Evolutionary conservation across 2,329 filamentous ascomycete species (phyloP), one percentile per base, ranked within the genome.

Genomic region (Pseudogymnoascus sp.): DNA sequence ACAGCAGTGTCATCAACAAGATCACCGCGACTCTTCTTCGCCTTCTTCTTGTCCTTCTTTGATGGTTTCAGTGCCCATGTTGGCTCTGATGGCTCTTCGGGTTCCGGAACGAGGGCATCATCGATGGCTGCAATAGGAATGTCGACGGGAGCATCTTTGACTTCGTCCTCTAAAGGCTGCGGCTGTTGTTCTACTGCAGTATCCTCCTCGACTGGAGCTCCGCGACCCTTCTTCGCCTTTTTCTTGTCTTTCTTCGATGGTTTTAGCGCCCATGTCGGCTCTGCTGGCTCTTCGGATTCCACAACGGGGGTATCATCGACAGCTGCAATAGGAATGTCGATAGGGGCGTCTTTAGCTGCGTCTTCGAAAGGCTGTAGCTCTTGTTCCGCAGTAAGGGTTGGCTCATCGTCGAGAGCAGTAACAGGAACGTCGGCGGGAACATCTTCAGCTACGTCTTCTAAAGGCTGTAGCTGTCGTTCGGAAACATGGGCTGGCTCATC

Each of bases 31-130:
- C 24, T 19, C 37, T 59, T 35, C 22, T 60, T 60, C 6, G n/a
- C 31, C 40, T 71, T 72, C 62, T 72, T 80, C 71, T 79, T 79
- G 8, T 70, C 70, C 64, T 75, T 75, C 64, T 75, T 76, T 12
- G 72, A 71, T 5, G 40, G 61, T n/a, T 59, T 50, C 8, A 31
- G n/a, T 22, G 41, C 31, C 33, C 28, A 37, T 11, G 12, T 59
- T 14, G 40, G 33, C 16, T 41, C 41, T 6, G 8, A 3, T 12
- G 16, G 16, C 22, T 62, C 31, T 14, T 33, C 61, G 11, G 31
- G 5, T 35, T 33, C 33, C 14, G n/a, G 33, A 22, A 56, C 28
- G 6, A 31, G n/a, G 24, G 61, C 8, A 38, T 41, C 61, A 22
- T 50, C 37, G 43, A 37, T 65, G 62, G 22, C 6, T 2, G n/a